A percentile compares a stretch with the other conserved stretches of the same genome.
Conservation (phyloP, 2,329 filamentous ascomycete genomes). For the Sclerotinia glacialis region DNA sequence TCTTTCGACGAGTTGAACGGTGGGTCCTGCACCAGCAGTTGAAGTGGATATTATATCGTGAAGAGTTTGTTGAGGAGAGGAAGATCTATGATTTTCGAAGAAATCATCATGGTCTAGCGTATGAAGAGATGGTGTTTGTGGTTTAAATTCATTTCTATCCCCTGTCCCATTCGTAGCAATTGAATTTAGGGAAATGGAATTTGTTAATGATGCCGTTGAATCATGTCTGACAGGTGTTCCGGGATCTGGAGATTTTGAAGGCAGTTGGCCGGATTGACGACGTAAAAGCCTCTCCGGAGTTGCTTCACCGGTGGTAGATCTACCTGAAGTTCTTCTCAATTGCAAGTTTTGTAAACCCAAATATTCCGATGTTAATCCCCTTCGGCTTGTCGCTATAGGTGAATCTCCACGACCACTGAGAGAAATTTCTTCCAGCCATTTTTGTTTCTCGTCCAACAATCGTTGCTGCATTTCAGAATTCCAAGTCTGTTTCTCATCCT, state of each 20-base stretch:
- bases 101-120: slow-evolving; percentile 44
- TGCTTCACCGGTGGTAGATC: slow-evolving; percentile 37
- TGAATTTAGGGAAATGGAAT: slow-evolving; percentile 9
- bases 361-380: slow-evolving; percentile 39
- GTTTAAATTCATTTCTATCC: slow-evolving; percentile 4
- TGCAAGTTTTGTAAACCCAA: slow-evolving; percentile 42
- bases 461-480: slow-evolving; percentile 56
- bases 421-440: slow-evolving; percentile 51
- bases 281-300: slow-evolving; percentile 29
- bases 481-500: slow-evolving; percentile 56
- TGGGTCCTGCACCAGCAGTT: slow-evolving; percentile 85
- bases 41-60: slow-evolving; percentile 87
- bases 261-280: slow-evolving; percentile 32
- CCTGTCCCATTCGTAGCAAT: slow-evolving; percentile 30
- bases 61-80: slow-evolving; percentile 65
- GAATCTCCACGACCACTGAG: slow-evolving; percentile 36
- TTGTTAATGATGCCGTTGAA: slow-evolving; percentile 32
- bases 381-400: slow-evolving; percentile 35
- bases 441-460: slow-evolving; percentile 62
- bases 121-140: slow-evolving; percentile 33
- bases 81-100: slow-evolving; percentile 53
- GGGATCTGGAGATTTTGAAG: slow-evolving; percentile 33
- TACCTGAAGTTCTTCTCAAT: slow-evolving; percentile 34
- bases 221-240: slow-evolving; percentile 38
- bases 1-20: slow-evolving; percentile 90